Base-by-base conservation (phyloP, 768 basidiomycete species). In the Rhodotorula kratochvilovae region DNA sequence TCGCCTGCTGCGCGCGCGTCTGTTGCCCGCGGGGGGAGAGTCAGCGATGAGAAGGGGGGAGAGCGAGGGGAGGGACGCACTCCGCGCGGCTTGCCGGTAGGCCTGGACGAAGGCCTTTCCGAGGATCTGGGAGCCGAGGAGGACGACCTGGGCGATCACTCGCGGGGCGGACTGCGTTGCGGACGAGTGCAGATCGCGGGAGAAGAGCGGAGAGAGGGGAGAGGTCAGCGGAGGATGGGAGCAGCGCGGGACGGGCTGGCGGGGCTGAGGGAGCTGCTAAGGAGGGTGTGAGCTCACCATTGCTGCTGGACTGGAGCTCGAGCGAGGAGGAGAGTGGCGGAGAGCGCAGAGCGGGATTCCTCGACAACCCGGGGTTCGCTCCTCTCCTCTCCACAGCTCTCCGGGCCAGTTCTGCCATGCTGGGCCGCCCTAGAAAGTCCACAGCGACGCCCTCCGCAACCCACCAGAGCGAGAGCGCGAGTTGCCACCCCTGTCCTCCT, bases 31-130 rank as follows among this genome's bases (percentile, higher is more conserved):
- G 29, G 46, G 16, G 31, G 43, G 19, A 12, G 36, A 25, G 50
- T 58, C 39, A 54, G n/a, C 35, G 23, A 13, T 2, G 56, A 5
- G 23, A 11, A 8, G 0, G 5, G 8, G 2, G 56, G 7, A 25
- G 54, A 25, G 35, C 10, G 36, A 17, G 29, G 19, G 33, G n/a
- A 1, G 21, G 25, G 56, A 79, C 89, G 77, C 80, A 98, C 96
- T 99, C 84, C 91, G 89, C 54, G 90, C 87, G 19, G 94, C 95
- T 80, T 99, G 96, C 76, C 85, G 84, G 48, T 91, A 91, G 4
- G 94, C 96, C 78, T 92, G 93, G 45, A 85, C 83, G 64, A 98
- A 86, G 54, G 96, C 96, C 82, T 89, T 94, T 66, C 96, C 93
- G 62, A 98, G 81, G 75, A 93, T 93, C 80, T 87, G 88, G 36